phyloP scores from a whole-genome alignment of 345 rosid species.

The Aurinia saxatilis region DNA sequence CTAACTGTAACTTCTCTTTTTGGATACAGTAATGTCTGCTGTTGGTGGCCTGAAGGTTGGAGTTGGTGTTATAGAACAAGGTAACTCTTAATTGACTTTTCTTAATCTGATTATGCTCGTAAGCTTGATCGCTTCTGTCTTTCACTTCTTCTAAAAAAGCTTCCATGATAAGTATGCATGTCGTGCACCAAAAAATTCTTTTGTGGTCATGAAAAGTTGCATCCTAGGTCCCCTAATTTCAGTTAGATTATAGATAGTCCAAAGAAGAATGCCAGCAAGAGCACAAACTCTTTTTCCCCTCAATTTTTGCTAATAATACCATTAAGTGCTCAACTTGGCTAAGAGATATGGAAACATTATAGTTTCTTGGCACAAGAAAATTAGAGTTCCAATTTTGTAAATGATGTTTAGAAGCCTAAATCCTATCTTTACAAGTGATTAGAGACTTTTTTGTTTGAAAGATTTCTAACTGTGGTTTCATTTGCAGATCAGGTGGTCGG shows the following conservation, averaged over 20 bases:
- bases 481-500: conserved; percentile 83
- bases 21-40: conserved; percentile 80
- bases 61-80: conserved; percentile 59
- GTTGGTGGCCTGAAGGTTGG: conserved; percentile 91
- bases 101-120: background rate
- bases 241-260: background rate
- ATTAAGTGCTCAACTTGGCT: background rate
- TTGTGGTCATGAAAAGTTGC: conserved; percentile 4
- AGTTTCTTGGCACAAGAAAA: background rate
- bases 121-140: conserved; percentile 1
- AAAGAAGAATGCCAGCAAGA: background rate
- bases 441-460: background rate
- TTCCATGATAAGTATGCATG: background rate
- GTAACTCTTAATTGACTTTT: conserved; percentile 29
- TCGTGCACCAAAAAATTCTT: background rate
- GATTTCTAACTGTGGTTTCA: conserved; percentile 16
- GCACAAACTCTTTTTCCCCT: background rate
- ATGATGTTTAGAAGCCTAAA: background rate
- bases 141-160: background rate
- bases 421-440: background rate
- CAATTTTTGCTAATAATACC: background rate
- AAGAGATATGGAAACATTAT: background rate
- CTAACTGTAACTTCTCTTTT: conserved; percentile 19
- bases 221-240: background rate
- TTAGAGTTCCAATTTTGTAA: background rate